Conservation (phyloP, 805 yeast genomes). For the Millerozyma acaciae region DNA sequence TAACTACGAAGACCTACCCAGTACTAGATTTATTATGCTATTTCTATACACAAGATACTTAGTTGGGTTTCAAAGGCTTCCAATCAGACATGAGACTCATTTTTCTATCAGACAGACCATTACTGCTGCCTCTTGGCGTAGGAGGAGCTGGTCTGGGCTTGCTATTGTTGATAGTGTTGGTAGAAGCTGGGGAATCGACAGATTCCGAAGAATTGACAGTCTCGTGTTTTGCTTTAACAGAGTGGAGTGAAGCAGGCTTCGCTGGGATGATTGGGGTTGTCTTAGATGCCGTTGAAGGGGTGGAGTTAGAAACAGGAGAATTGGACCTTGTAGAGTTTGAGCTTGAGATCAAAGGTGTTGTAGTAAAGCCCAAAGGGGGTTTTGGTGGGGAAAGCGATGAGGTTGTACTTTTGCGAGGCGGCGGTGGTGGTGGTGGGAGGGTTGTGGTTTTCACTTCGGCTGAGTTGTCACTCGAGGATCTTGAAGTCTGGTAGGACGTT, state of each 20-base stretch:
- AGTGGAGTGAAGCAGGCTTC: constrained; percentile 28
- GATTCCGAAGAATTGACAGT: constrained; percentile 1
- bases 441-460: too few relatives aligned
- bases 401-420: constrained; percentile 13
- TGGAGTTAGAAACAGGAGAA: constrained; percentile 6
- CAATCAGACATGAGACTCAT: constrained; percentile 40
- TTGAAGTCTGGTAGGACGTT: too few relatives aligned
- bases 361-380: constrained; percentile 31
- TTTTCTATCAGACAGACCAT: constrained; percentile 1
- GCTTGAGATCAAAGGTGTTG: constrained; percentile 38
- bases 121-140: not conserved
- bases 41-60: constrained; percentile 8
- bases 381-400: constrained; percentile 13
- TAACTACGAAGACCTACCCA: too few relatives aligned
- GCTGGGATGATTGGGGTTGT: constrained; percentile 34
- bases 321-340: constrained; percentile 27
- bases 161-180: too few relatives aligned
- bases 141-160: too few relatives aligned
- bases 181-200: constrained; percentile 9
- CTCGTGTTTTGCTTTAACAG: constrained; percentile 13
- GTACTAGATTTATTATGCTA: constrained; percentile 1
- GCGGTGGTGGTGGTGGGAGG: constrained; percentile 24
- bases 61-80: constrained; percentile 51
- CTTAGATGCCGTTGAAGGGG: too few relatives aligned
- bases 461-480: too few relatives aligned